These are phyloP conservation scores for Termitomyces sp. DNA, from an alignment of 768 basidiomycete species.

Conservation along the genomic window DNA sequence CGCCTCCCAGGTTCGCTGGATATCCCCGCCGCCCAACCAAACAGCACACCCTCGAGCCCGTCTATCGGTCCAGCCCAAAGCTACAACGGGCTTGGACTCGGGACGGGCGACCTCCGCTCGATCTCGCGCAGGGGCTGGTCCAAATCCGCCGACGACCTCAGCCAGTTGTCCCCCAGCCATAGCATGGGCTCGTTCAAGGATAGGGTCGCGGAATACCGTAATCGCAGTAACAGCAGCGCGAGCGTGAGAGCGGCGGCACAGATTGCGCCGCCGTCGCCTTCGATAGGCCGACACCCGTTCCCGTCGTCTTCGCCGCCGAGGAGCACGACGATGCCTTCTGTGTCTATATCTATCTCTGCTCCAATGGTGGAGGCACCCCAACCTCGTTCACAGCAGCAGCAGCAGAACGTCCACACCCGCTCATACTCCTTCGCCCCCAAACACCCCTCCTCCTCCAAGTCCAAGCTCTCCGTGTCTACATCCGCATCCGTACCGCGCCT, in stretches of 20 bases:
- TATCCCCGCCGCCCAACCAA: conserved; percentile 31
- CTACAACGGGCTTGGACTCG: too few species aligned
- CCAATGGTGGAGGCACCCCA: conserved; percentile 19
- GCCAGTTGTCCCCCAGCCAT: conserved; percentile 38
- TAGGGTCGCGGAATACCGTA: conserved; percentile 63
- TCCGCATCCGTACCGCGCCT: conserved; percentile 31
- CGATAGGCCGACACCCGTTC: conserved; percentile 27
- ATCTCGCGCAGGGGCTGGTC: conserved; percentile 78
- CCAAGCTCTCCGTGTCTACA: conserved; percentile 59
- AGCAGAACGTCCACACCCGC: conserved; percentile 50
- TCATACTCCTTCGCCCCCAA: conserved; percentile 72
- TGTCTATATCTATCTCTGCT: conserved; percentile 48
- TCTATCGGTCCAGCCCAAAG: conserved; percentile 16
- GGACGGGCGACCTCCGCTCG: conserved; percentile 62
- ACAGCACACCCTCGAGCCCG: conserved; percentile 37
- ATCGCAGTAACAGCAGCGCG: conserved; percentile 54
- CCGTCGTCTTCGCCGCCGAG: conserved; percentile 29
- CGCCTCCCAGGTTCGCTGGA: conserved; percentile 42
- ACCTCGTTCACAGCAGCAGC: too few species aligned
- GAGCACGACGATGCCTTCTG: too few species aligned
- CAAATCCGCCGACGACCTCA: conserved; percentile 75
- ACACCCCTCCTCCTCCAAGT: too few species aligned
- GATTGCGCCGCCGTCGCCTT: too few species aligned
- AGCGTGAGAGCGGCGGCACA: conserved; percentile 14
- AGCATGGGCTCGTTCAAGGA: conserved; percentile 51